Conservation (phyloP, 192 early-diverging fungal genomes). For the Backusella sp. region DNA sequence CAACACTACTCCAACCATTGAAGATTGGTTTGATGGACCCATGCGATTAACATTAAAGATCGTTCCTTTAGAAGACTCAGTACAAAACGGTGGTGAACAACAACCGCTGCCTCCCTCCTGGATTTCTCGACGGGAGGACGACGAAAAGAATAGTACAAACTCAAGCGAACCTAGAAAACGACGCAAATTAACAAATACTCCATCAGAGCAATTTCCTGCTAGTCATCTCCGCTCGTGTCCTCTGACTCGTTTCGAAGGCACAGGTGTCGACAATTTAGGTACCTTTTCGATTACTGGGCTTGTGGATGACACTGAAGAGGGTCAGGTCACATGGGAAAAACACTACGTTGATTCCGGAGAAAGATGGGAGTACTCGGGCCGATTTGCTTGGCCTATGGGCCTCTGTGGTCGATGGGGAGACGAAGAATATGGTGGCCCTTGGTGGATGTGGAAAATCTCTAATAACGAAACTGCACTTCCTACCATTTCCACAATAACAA, state of each 20-base stretch:
- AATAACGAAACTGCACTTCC: background rate
- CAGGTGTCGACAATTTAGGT: constrained; percentile 32
- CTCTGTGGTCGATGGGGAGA: constrained; percentile 38
- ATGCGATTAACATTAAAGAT: constrained; percentile 32
- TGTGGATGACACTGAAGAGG: constrained; percentile 37
- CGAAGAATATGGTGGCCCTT: constrained; percentile 41
- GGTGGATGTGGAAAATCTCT: constrained; percentile 39
- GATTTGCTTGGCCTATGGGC: constrained; percentile 35
- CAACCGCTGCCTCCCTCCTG: background rate
- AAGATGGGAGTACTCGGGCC: constrained; percentile 38
- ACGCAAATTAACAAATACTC: constrained; percentile 6
- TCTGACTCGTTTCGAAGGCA: constrained; percentile 35
- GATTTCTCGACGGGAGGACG: constrained; percentile 11
- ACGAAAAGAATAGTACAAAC: constrained; percentile 2
- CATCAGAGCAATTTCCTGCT: constrained; percentile 21
- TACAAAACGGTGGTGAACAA: background rate
- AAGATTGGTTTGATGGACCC: constrained; percentile 39
- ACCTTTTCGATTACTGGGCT: constrained; percentile 30
- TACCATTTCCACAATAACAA: background rate
- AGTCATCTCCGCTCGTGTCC: constrained; percentile 24
- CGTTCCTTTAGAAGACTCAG: constrained; percentile 27
- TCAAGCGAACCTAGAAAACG: constrained; percentile 11
- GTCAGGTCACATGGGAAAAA: constrained; percentile 38
- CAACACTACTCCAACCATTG: background rate
- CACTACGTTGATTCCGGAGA: constrained; percentile 33